Evolutionary conservation across 2,329 filamentous ascomycete genomes (phyloP), one percentile per base, ranked within the genome.

Genomic region (Geosmithia morbida): DNA sequence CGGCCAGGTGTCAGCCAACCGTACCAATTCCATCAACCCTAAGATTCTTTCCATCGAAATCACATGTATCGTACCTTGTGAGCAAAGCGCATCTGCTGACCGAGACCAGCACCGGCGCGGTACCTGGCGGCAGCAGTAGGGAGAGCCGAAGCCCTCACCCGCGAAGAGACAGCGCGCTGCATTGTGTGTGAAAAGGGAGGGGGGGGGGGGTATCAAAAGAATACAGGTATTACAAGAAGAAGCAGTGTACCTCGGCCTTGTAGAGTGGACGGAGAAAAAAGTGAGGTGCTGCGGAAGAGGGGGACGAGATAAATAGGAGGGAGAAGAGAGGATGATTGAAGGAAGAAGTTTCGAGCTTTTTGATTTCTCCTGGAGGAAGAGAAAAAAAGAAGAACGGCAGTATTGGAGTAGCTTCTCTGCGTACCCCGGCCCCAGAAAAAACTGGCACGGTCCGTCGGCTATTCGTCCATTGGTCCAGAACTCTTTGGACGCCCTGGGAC

Each of bases 11-110:
- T 68, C 48, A 68, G 61, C 45, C 51, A 37, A 8, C 19, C 7
- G 20, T 10, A 20, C 13, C 40, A n/a, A 17, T 43, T 37, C 33
- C 33, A 37, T 37, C 33, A 37, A 37, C 13, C 33, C 33, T 39
- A 44, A 48, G 26, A 41, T 33, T 29, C 3, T 7, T 11, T 37
- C 33, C 33, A 37, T 37, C 33, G 33, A 11, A 37, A 8, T 26
- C 8, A 8, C 8, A 26, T 26, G 22, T 42, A 18, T 52, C 61
- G 52, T 75, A 94, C 88, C 87, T 97, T 97, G 79, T 97, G 90
- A 56, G 90, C 87, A 66, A 94, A 98, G 65, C 92, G 81, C 67
- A 94, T 80, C 74, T 97, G 90, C 68, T 94, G 87, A 58, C 87
- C 74, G 59, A 87, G 67, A 58, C 78, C 75, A 60, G 77, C 68